Conservation (phyloP, 768 basidiomycete genomes). For the Boletus pseudo-olivaceus region DNA sequence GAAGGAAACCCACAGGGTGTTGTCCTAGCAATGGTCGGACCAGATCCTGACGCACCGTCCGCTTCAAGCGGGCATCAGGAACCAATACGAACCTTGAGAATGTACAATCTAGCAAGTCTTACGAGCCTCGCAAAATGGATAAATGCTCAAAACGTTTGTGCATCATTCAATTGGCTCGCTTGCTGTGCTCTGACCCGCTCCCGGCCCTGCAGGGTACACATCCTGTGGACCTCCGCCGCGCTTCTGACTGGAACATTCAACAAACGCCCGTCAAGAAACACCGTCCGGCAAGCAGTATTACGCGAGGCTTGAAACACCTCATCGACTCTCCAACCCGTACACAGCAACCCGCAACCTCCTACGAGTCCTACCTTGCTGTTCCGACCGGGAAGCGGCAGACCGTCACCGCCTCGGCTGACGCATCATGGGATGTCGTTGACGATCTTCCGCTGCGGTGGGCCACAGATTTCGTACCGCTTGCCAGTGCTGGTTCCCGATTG, state of each 20-base stretch:
- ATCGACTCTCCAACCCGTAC: constrained; percentile 36
- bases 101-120: constrained; percentile 81
- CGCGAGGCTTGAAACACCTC: constrained; percentile 61
- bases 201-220: constrained; percentile 43
- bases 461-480: constrained; percentile 82
- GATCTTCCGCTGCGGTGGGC: constrained; percentile 78
- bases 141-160: constrained; percentile 57
- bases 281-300: constrained; percentile 54
- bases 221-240: constrained; percentile 57
- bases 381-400: constrained; percentile 24
- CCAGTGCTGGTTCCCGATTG: constrained; percentile 61
- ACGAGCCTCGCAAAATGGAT: constrained; percentile 75
- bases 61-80: constrained; percentile 50
- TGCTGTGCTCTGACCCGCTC: constrained; percentile 6
- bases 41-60: constrained; percentile 45
- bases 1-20: constrained; percentile 66
- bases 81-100: constrained; percentile 55
- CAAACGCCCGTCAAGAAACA: constrained; percentile 45
- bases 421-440: constrained; percentile 72
- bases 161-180: neutral
- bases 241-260: constrained; percentile 49
- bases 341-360: constrained; percentile 24
- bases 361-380: constrained; percentile 30
- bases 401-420: constrained; percentile 40
- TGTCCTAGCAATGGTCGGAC: constrained; percentile 70